phyloP scores from a whole-genome alignment of 208 protist genomes.

The Leishmania arabica region DNA sequence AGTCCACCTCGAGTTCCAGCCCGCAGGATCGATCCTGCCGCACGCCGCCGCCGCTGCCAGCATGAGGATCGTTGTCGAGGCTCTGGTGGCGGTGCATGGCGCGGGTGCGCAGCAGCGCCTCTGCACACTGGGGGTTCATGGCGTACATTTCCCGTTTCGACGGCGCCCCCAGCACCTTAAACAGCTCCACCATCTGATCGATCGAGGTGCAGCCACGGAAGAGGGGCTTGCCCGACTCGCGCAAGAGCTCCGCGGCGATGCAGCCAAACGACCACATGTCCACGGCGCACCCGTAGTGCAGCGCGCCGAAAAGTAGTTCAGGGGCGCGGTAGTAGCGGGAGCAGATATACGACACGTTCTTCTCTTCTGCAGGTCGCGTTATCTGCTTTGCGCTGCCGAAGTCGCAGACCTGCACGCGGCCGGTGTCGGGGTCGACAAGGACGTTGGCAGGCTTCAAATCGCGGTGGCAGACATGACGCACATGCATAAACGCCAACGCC shows the following conservation, averaged over 20 bases:
- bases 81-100: conserved; percentile 25
- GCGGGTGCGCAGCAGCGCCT: conserved; percentile 51
- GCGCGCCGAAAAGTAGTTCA: conserved; percentile 91
- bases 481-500: conserved; percentile 93
- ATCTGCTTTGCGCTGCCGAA: conserved; percentile 90
- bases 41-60: neutral
- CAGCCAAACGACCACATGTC: conserved; percentile 96
- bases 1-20: neutral
- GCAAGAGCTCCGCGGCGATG: conserved; percentile 96
- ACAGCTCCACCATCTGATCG: conserved; percentile 98
- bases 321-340: conserved; percentile 96
- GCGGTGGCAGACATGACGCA: conserved; percentile 79
- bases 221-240: conserved; percentile 66
- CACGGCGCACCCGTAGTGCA: conserved; percentile 86
- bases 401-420: conserved; percentile 86
- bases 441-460: conserved; percentile 93
- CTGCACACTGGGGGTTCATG: conserved; percentile 97
- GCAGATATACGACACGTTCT: conserved; percentile 92
- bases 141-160: conserved; percentile 93
- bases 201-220: conserved; percentile 94
- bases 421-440: conserved; percentile 68
- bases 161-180: conserved; percentile 94
- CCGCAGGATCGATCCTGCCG: neutral
- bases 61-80: neutral
- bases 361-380: conserved; percentile 46